phyloP scores from a whole-genome alignment of 2,329 filamentous ascomycete species.

The Gnomoniopsis sp. region DNA sequence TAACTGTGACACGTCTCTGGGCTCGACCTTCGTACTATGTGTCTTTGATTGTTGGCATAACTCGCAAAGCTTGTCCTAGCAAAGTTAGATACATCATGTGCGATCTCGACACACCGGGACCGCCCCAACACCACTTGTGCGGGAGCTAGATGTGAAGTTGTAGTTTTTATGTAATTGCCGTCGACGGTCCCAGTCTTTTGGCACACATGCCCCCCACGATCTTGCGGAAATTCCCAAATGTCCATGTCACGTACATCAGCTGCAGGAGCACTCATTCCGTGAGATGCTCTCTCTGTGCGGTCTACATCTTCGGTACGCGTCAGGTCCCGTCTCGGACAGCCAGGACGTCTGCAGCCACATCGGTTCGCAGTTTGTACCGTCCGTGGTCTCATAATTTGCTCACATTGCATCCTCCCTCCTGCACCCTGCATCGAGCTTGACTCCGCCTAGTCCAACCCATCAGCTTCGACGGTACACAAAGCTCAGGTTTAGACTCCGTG shows the following conservation, averaged over 20 bases:
- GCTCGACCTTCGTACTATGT: too few relatives aligned
- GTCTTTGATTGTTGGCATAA: background rate
- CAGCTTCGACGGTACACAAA: background rate
- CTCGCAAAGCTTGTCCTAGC: background rate
- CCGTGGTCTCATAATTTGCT: background rate
- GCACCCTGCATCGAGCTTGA: constrained; percentile 1
- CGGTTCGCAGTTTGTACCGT: background rate
- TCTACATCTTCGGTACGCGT: background rate
- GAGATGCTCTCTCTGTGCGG: background rate
- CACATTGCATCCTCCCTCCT: constrained; percentile 7
- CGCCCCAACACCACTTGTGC: background rate
- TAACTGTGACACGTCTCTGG: too few relatives aligned
- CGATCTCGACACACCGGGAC: background rate
- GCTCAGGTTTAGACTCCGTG: background rate
- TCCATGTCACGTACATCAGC: background rate
- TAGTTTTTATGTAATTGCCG: constrained; percentile 6
- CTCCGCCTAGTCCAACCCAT: background rate
- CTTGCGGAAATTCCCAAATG: background rate
- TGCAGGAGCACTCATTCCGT: background rate
- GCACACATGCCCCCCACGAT: background rate
- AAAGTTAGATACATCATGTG: background rate
- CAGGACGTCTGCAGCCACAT: background rate
- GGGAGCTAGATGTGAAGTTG: background rate
- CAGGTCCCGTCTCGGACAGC: background rate
- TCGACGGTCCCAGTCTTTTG: background rate